These are phyloP conservation scores for Pachyrhizus erosus DNA, from an alignment of 306 rosid species.

Conservation along the genomic window DNA sequence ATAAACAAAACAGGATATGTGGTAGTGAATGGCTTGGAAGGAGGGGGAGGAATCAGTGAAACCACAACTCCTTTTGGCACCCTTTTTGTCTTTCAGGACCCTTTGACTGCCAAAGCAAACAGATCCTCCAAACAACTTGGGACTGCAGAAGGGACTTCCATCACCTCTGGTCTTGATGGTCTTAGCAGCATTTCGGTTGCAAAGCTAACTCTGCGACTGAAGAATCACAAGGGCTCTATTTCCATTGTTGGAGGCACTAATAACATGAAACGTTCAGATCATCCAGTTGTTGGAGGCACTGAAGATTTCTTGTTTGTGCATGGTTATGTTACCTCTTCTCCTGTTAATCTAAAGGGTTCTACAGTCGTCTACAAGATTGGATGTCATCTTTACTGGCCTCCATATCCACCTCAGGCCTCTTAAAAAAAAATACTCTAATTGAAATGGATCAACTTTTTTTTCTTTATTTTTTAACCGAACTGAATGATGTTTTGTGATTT, in stretches of 20 bases:
- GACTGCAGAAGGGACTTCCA: conserved; percentile 66
- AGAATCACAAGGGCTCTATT: conserved; percentile 61
- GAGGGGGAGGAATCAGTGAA: conserved; percentile 48
- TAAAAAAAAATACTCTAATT: background rate
- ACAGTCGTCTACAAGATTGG: conserved; percentile 64
- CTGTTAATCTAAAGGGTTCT: conserved; percentile 52
- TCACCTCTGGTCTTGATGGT: conserved; percentile 75
- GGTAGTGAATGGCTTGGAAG: conserved; percentile 61
- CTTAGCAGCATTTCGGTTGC: conserved; percentile 68
- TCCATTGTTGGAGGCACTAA: conserved; percentile 69
- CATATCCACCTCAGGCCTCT: conserved; percentile 59
- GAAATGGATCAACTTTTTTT: background rate
- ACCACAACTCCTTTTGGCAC: conserved; percentile 77
- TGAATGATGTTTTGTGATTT: background rate
- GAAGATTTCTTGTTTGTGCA: conserved; percentile 77
- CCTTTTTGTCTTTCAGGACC: conserved; percentile 68
- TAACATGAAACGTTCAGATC: conserved; percentile 57
- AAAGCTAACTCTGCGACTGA: conserved; percentile 60
- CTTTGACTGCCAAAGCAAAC: conserved; percentile 55
- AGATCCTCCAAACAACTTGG: conserved; percentile 63
- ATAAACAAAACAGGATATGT: conserved; percentile 72
- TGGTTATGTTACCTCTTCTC: conserved; percentile 74
- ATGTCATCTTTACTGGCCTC: conserved; percentile 88
- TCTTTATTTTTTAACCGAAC: background rate
- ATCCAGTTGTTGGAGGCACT: conserved; percentile 82